Base-by-base conservation (phyloP, 805 yeast genomes). In the Ascoidea asiatica region DNA sequence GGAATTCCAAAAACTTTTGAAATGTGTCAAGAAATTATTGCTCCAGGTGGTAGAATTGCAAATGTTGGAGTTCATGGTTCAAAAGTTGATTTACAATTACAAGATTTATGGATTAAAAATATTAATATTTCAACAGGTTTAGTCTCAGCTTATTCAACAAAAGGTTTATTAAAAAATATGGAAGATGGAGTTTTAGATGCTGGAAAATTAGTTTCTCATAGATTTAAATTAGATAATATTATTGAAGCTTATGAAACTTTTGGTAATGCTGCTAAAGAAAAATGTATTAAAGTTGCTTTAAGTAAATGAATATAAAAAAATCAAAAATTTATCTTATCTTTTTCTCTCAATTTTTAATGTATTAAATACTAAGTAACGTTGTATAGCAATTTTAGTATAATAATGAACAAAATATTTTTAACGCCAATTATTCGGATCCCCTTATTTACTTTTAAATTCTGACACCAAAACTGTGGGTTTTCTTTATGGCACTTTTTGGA, bases 1-100 rank as follows among this genome's bases (percentile, higher is more conserved):
- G 87, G 83, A 55, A 69, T 80, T 40, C 78, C 78, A 47, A 63
- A 64, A 37, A 77, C 83, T 44, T 77, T 79, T 56, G 72, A 74
- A 52, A 61, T 74, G 49, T 80, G 81, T 50, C 73, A 78, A 46
- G 67, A 68, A 22, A 64, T 73, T 35, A 68, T 77, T 48, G 62
- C 68, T 20, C 69, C 76, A 39, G 81, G 82, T 47, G 84, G 83
- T 21, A 68, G 79, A 47, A 70, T 73, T 50, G 82, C 81, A 21
- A 81, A 78, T 56, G 77, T 78, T 38, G 84, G 84, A 50, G 74
- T 69, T 39, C 74, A 69, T 44, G 75, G 74, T 42, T 50, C 53
- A 21, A 56, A 61, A 39, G 73, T 67, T 33, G 66, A 64, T 37
- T 56, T 69, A 46, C 63, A 62, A 39, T 50, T 69, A 40, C 69